A percentile compares a stretch with the other conserved stretches of the same genome.
Evolutionary conservation across 257 asterid genomes (phyloP).

Genomic region (Ophiorrhiza pumila): DNA sequence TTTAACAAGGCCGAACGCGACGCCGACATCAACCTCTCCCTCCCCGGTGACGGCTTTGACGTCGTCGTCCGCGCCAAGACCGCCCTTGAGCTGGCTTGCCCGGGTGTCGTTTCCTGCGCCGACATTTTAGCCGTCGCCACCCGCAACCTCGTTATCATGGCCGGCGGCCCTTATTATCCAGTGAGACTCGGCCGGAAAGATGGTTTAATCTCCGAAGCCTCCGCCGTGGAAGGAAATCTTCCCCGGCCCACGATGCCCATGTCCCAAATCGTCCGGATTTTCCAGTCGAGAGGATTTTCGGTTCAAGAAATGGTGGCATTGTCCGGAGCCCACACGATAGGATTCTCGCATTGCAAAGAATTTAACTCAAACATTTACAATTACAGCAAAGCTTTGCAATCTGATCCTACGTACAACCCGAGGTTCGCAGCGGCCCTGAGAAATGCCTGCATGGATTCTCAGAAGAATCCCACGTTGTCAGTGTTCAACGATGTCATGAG

Average conservation of each 20-base stretch:
- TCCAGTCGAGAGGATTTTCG: conserved; percentile 53
- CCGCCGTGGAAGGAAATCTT: conserved; percentile 59
- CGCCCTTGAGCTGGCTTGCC: conserved; percentile 78
- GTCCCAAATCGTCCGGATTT: conserved; percentile 51
- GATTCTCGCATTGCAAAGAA: conserved; percentile 89
- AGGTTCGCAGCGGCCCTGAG: conserved; percentile 57
- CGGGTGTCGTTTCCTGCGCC: conserved; percentile 86
- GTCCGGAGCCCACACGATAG: conserved; percentile 93
- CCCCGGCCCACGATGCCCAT: conserved; percentile 69
- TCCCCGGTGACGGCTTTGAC: conserved; percentile 96
- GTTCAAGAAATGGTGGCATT: conserved; percentile 81
- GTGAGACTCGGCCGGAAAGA: conserved; percentile 74
- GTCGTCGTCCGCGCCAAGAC: conserved; percentile 83
- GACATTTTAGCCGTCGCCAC: conserved; percentile 82
- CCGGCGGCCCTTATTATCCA: conserved; percentile 78
- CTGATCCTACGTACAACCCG: conserved; percentile 71
- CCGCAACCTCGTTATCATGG: conserved; percentile 72
- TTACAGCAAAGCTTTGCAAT: conserved; percentile 41
- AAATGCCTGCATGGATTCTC: conserved; percentile 56
- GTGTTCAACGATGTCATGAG: conserved; percentile 73
- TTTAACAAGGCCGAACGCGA: conserved; percentile 80
- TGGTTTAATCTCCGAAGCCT: conserved; percentile 39
- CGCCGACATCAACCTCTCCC: conserved; percentile 87
- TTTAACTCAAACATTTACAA: conserved; percentile 65
- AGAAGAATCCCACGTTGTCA: conserved; percentile 62